A percentile compares a stretch with the other conserved stretches of the same genome.
Conservation (phyloP, 2,329 filamentous ascomycete species). For the Nannizziopsis arthrosporioides region DNA sequence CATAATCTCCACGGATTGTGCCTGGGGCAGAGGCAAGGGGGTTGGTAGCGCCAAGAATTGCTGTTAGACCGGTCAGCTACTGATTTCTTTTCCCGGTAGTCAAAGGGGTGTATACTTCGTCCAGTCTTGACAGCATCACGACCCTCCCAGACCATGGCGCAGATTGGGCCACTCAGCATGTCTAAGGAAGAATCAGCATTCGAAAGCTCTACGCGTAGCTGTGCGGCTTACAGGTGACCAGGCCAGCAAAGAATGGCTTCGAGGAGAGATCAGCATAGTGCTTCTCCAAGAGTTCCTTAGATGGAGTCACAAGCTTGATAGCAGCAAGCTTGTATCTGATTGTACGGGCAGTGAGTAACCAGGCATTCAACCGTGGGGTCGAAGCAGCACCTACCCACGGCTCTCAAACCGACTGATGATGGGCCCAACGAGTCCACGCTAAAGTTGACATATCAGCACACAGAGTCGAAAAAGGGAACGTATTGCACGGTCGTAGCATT, state of each 20-base stretch:
- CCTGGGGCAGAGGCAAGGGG: slow-evolving; percentile 84
- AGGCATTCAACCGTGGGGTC: background rate
- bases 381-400: slow-evolving; percentile 57
- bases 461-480: background rate
- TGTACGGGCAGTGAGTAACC: slow-evolving; percentile 15
- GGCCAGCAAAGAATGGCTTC: slow-evolving; percentile 92
- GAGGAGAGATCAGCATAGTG: slow-evolving; percentile 88
- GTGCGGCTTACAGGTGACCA: slow-evolving; percentile 66
- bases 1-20: slow-evolving; percentile 93
- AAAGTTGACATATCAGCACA: slow-evolving; percentile 22
- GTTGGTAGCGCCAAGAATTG: slow-evolving; percentile 97
- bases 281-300: slow-evolving; percentile 92
- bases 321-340: slow-evolving; percentile 89
- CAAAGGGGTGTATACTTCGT: slow-evolving; percentile 51
- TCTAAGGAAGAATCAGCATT: slow-evolving; percentile 42
- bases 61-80: slow-evolving; percentile 32
- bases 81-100: background rate
- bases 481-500: background rate
- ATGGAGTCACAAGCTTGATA: slow-evolving; percentile 85
- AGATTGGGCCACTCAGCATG: slow-evolving; percentile 94
- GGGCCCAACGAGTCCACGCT: slow-evolving; percentile 95
- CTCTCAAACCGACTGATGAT: slow-evolving; percentile 98
- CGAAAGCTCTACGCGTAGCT: background rate
- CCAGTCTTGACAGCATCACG: slow-evolving; percentile 98
- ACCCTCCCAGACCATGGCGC: slow-evolving; percentile 99